Evolutionary conservation across 2,329 filamentous ascomycete genomes (phyloP), one percentile per base, ranked within the genome.

Genomic region (Clonostachys rosea): DNA sequence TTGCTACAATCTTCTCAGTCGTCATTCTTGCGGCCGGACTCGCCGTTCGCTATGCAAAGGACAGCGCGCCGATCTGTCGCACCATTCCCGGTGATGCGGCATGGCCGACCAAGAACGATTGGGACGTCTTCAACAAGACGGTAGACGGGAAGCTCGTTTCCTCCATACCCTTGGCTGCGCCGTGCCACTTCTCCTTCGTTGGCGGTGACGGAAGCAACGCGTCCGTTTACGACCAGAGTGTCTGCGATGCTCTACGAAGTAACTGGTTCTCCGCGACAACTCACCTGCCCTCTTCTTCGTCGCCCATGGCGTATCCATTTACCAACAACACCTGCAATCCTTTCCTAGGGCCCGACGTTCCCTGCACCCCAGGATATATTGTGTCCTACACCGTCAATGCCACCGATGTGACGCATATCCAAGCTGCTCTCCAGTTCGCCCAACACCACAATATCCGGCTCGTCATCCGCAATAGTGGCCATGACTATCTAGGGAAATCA

Each of bases 401-500:
- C 5, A 56, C 53, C 3, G 50, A 49, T 2, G 40, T 56, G 3
- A 49, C 51, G 6, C 63, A 73, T 48, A 58, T 69, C 14, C 54
- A 49, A 12, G 56, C 58, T 9, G 58, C 63, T 6, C 47, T 71
- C 20, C 49, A 59, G 37, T 74, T 74, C 52, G 67, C 66, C 14
- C 58, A 61, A 24, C 51, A 65, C 33, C 61, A 63, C 24, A 64
- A 66, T 44, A 55, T 70, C 20, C 65, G 68, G 4, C 54, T 69
- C 24, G 59, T 68, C 10, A 53, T 67, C 34, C 56, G 59, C 65
- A 68, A 79, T 60, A 80, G 75, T 0, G 76, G 74, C 20, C 77
- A 80, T 53, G 74, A 78, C 52, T 78, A 74, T 53, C 62, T 67
- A 34, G 84, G 83, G 37, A 77, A 79, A 39, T 81, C 77, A 0